Conservation (phyloP, 768 basidiomycete genomes). For the Leucosporidium creatinivorum region DNA sequence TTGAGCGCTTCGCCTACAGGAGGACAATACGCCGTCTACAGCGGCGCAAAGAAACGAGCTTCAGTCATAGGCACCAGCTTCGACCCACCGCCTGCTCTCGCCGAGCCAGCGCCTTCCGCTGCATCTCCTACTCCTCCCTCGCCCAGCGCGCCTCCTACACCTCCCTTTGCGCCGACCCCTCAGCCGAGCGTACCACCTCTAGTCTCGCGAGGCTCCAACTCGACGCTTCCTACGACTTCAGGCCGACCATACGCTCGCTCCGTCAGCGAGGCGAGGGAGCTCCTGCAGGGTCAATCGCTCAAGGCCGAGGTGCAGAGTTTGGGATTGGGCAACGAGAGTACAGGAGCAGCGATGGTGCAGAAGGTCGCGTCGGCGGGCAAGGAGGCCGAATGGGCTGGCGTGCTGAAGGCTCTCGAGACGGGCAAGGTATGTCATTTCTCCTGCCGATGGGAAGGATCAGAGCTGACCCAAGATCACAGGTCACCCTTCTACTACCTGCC, state of each 20-base stretch:
- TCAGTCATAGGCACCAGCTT: background rate
- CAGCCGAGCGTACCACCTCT: slow-evolving; percentile 19
- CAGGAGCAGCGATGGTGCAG: slow-evolving; percentile 64
- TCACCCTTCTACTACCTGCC: slow-evolving; percentile 70
- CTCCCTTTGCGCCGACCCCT: slow-evolving; percentile 9
- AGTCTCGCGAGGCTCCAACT: slow-evolving; percentile 24
- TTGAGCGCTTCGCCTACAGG: background rate
- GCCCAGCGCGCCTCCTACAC: slow-evolving; percentile 6
- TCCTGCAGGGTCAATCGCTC: slow-evolving; percentile 63
- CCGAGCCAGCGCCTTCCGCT: background rate
- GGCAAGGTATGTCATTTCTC: slow-evolving; percentile 54
- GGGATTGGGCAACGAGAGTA: slow-evolving; percentile 56
- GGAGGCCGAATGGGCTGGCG: slow-evolving; percentile 58
- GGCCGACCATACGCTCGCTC: slow-evolving; percentile 11
- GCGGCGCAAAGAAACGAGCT: background rate
- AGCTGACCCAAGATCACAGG: slow-evolving; percentile 46
- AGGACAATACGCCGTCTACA: background rate
- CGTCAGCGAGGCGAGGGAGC: slow-evolving; percentile 24
- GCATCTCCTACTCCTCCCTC: slow-evolving; percentile 1
- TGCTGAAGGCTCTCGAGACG: slow-evolving; percentile 57
- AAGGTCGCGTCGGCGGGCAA: slow-evolving; percentile 42
- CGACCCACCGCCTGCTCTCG: background rate
- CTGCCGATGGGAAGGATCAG: no score
- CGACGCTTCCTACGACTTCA: slow-evolving; percentile 9
- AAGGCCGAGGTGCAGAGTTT: slow-evolving; percentile 64